Base-by-base conservation (phyloP, 2,329 filamentous ascomycete genomes). In the Alternaria angustiovoidea region DNA sequence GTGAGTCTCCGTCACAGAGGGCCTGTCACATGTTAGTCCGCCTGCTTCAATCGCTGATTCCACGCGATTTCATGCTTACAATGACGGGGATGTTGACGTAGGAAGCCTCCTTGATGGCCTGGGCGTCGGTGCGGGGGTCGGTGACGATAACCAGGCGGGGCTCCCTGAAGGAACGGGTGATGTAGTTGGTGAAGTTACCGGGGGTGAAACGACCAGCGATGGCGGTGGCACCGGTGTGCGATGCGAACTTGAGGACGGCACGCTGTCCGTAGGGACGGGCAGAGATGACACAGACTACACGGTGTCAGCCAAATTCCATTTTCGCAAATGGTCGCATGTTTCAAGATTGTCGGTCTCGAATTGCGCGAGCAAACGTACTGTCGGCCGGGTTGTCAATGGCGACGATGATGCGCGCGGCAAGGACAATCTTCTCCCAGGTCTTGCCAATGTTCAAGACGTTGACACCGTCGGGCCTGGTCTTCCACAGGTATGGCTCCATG, bases 171-270 rank as follows among this genome's bases (percentile, higher is more conserved):
- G 95, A 98, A 81, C 95, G 94, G 84, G 96, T 99, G 91, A 99
- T 99, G 91, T 99, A 99, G 90, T 99, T 99, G 89, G 95, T 99
- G 91, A 99, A 99, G 85, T 94, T 97, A 92, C 95, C 95, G 82
- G 95, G 95, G 81, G 95, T 99, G 91, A 99, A 99, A 83, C 95
- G 95, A 87, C 95, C 95, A 79, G 95, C 96, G 80, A 99, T 99
- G 83, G 95, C 92, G 79, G 93, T 92, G 79, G 96, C 94, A 82
- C 95, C 95, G 74, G 95, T 99, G 91, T 99, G 95, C 71, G 93
- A 87, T 79, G 95, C 95, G 87, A 99, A 99, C 91, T 99, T 99
- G 83, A 99, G 92, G 81, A 99, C 96, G 78, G 95, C 94, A 86
- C 95, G 94, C 89, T 99, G 95, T 75, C 95, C 95, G 85, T 98